A percentile compares a stretch with the other conserved stretches of the same genome.
Evolutionary conservation across 257 asterid genomes (phyloP).

Genomic region (Plantago elongata): DNA sequence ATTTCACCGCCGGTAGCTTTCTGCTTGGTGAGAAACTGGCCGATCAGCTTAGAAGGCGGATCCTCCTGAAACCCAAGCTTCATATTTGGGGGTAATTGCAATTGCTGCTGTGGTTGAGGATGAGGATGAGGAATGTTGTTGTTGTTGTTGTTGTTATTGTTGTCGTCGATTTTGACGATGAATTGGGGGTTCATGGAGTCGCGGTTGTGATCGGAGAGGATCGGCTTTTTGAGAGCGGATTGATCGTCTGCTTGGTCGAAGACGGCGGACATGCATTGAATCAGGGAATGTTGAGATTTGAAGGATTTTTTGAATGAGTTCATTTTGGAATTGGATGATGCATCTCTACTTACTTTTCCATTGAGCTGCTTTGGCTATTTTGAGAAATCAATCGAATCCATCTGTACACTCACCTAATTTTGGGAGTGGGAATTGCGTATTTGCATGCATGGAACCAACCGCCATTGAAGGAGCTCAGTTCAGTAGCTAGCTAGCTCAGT

Average conservation of each 20-base stretch:
- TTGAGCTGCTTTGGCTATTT: no score
- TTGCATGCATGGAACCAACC: no score
- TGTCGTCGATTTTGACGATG: conserved; percentile 34
- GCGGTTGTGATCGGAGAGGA: conserved; percentile 25
- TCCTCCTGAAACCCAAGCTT: conserved; percentile 13
- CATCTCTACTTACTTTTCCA: no score
- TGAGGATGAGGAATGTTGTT: not conserved
- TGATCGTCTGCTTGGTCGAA: conserved; percentile 21
- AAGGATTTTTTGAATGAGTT: conserved; percentile 34
- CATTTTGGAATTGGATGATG: no score
- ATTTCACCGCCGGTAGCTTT: conserved; percentile 32
- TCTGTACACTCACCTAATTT: no score
- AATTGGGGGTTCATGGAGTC: conserved; percentile 31
- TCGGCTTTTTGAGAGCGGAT: conserved; percentile 24
- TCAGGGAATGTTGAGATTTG: conserved; percentile 24
- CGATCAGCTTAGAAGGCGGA: conserved; percentile 41
- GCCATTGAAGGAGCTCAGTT: no score
- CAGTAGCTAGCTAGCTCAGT: no score
- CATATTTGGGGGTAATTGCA: not conserved
- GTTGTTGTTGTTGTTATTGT: conserved; percentile 9
- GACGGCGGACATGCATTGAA: conserved; percentile 21
- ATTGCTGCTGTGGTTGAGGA: conserved; percentile 18
- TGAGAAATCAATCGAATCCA: no score
- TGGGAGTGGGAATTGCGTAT: no score
- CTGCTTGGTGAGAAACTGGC: conserved; percentile 39